Evolutionary conservation across 768 basidiomycete genomes (phyloP), one percentile per base, ranked within the genome.

Genomic region (Rhodosporidiobolus sp.): DNA sequence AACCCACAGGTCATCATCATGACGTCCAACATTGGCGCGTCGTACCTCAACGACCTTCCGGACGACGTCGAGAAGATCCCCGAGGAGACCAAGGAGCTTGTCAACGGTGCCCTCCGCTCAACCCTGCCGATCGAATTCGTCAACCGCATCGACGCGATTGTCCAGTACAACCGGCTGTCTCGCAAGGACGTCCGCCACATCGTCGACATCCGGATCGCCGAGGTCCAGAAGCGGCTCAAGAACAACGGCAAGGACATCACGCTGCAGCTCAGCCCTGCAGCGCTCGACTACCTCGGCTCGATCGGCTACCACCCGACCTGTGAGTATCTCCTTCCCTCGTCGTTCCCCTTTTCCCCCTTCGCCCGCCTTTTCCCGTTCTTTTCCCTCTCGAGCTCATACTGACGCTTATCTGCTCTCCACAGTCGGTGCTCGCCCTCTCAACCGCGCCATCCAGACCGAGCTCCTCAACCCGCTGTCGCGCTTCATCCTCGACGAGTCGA

Each of bases 361-460:
- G 32, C 66, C 48, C 34, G 5, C 11, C 20, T 28, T 32, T 48
- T 60, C 19, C 4, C 30, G 34, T 10, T 48, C 55, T 11, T 14
- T n/a, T n/a, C n/a, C n/a, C n/a, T 20, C 49, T 20, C 9, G 58
- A 22, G 22, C 38, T 43, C 38, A 43, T 43, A 67, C 50, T 60
- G 55, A 66, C n/a, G n/a, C n/a, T n/a, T n/a, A 17, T 2, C 10
- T 19, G 17, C 34, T 20, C 26, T 26, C 53, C 52, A 5, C 32
- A 68, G 67, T 95, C 79, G 94, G 95, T 75, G 95, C 94, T 67
- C 88, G 95, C 53, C 96, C 95, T 2, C 85, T 97, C 74, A 91
- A 92, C 79, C 87, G 94, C 46, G 86, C 90, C 8, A 94, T 99
- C 76, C 94, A 96, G 82, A 88, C 86, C 77, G 92, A 97, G 78